Evolutionary conservation across 805 yeast genomes (phyloP).

Genomic region (Myxozyma neotropica): DNA sequence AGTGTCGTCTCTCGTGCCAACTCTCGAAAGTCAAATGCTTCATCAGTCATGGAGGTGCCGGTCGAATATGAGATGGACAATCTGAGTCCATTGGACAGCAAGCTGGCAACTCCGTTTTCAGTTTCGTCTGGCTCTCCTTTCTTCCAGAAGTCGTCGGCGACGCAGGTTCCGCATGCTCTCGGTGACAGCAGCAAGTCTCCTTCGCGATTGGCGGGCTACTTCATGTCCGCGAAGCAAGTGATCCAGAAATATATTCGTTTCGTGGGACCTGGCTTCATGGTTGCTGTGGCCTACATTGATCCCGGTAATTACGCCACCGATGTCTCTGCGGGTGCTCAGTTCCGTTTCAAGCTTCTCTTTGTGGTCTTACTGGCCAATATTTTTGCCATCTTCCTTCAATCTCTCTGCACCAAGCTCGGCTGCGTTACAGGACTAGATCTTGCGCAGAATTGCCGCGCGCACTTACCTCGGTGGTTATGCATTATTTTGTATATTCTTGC

Average conservation of each 20-base stretch:
- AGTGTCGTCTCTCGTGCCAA: background rate
- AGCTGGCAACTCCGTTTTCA: background rate
- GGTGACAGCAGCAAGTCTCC: background rate
- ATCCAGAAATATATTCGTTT: constrained; percentile 57
- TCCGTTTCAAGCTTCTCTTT: constrained; percentile 75
- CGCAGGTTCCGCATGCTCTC: background rate
- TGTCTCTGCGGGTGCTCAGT: constrained; percentile 87
- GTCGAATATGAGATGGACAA: background rate
- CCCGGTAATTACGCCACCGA: constrained; percentile 97
- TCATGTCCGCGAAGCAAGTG: background rate
- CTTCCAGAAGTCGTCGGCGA: background rate
- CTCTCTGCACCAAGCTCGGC: constrained; percentile 83
- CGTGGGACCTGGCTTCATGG: constrained; percentile 92
- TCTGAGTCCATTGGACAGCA: background rate
- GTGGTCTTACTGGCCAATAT: constrained; percentile 77
- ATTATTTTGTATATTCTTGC: constrained; percentile 69
- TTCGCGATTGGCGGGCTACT: background rate
- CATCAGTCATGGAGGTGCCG: background rate
- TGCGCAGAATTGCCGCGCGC: constrained; percentile 81
- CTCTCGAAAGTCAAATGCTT: background rate
- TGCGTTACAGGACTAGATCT: constrained; percentile 92
- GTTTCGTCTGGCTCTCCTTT: background rate
- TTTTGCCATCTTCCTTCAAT: constrained; percentile 84
- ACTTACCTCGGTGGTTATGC: constrained; percentile 60
- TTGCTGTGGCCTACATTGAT: constrained; percentile 93